A percentile compares a stretch with the other conserved stretches of the same genome.
Conservation (phyloP, 805 yeast genomes). For the Cyberlindnera sargentensis region DNA sequence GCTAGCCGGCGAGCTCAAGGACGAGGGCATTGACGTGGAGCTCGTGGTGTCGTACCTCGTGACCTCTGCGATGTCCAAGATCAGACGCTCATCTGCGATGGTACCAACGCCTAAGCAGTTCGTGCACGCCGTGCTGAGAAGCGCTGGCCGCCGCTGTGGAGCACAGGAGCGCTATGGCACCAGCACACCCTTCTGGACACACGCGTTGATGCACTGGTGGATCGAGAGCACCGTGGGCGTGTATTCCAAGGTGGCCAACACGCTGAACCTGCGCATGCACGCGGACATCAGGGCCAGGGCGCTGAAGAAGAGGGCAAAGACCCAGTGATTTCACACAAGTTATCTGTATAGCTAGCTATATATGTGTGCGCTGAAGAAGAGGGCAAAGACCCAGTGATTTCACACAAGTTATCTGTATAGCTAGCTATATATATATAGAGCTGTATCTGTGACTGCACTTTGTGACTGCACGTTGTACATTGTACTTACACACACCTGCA, state of each 20-base stretch:
- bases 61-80: slow-evolving; percentile 92
- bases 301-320: slow-evolving; percentile 20
- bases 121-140: slow-evolving; percentile 62
- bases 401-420: too few species aligned
- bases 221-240: slow-evolving; percentile 79
- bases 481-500: too few species aligned
- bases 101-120: slow-evolving; percentile 81
- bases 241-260: slow-evolving; percentile 62
- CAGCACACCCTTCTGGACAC: slow-evolving; percentile 87
- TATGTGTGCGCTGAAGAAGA: slow-evolving; percentile 29
- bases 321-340: neutral
- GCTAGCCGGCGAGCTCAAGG: slow-evolving; percentile 73
- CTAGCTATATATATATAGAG: neutral
- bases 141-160: slow-evolving; percentile 80
- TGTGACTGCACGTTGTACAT: too few species aligned
- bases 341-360: neutral
- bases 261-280: slow-evolving; percentile 71
- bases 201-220: slow-evolving; percentile 84
- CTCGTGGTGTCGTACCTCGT: slow-evolving; percentile 82
- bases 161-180: slow-evolving; percentile 89
- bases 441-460: neutral
- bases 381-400: neutral
- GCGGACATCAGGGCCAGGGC: slow-evolving; percentile 64
- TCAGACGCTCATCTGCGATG: slow-evolving; percentile 62
- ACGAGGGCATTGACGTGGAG: slow-evolving; percentile 75